Percentiles rank a stretch among this genome's conserved stretches.
These are phyloP conservation scores for Gossypium schwendimanii DNA, from an alignment of 441 rosid genomes.

Conservation along the genomic window DNA sequence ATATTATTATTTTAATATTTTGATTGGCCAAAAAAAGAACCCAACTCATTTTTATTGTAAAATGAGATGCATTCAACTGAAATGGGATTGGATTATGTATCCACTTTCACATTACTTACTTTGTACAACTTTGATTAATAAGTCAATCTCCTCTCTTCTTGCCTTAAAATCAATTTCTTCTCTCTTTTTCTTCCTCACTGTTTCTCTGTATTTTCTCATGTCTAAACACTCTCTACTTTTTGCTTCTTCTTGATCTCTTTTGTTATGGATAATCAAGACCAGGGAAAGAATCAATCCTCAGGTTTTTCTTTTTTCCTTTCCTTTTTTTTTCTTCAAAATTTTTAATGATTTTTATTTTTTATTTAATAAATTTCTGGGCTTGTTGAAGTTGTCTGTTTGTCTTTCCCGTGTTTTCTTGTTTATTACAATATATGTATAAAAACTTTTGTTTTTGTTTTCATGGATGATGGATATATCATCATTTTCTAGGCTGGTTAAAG, in stretches of 20 bases:
- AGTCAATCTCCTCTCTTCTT: no score
- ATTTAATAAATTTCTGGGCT: not conserved
- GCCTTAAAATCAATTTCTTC: no score
- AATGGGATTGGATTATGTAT: no score
- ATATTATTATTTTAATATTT: no score
- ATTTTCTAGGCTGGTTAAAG: not conserved
- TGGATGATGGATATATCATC: not conserved
- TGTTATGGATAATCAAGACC: conserved; percentile 29
- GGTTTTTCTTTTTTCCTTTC: conserved; percentile 13
- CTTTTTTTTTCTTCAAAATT: not conserved
- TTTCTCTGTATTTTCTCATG: not conserved
- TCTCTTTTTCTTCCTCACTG: not conserved
- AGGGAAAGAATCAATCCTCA: conserved; percentile 17
- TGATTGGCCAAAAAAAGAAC: no score
- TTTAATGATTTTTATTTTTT: not conserved
- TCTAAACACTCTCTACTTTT: not conserved
- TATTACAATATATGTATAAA: not conserved
- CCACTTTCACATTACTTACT: no score
- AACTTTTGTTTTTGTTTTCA: not conserved
- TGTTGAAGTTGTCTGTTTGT: not conserved
- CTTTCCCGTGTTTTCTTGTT: not conserved
- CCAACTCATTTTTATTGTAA: no score
- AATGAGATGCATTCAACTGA: no score
- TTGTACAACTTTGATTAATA: no score
- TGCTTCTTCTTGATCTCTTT: not conserved